Evolutionary conservation across 495 filamentous ascomycete species (phyloP).

Genomic region (Penicillium cosmopolitanum): DNA sequence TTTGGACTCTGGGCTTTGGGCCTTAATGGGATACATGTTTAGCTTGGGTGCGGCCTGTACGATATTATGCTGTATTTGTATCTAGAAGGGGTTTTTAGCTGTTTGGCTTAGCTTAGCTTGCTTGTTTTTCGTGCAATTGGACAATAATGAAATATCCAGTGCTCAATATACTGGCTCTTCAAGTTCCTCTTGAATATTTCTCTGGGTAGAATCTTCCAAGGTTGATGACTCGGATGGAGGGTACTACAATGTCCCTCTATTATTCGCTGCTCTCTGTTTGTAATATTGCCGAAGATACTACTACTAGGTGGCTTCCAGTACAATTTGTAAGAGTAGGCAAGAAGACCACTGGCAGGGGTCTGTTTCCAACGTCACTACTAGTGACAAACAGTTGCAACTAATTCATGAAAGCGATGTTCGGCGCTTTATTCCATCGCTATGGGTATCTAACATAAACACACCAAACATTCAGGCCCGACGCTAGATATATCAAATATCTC

Average conservation of each 20-base stretch:
- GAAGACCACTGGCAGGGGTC: not conserved
- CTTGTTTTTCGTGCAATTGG: no score
- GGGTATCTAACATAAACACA: constrained; percentile 20
- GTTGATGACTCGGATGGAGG: no score
- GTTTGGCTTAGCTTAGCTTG: no score
- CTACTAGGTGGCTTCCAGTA: not conserved
- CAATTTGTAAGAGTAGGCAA: not conserved
- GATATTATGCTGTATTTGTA: not conserved
- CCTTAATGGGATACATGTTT: not conserved
- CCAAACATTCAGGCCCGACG: not conserved
- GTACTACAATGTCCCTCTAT: no score
- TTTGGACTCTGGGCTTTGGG: no score
- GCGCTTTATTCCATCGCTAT: not conserved
- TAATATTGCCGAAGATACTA: not conserved
- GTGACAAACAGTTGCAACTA: no score
- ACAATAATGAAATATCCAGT: no score
- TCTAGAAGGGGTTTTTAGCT: no score
- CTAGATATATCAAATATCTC: not conserved
- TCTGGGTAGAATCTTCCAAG: no score
- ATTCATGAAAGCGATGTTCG: not conserved
- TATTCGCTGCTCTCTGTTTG: no score
- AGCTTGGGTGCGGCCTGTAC: not conserved
- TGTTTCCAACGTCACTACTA: not conserved
- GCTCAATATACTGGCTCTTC: no score
- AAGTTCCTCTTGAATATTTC: no score